Percentiles rank a stretch among this genome's conserved stretches.
Conservation (phyloP, 2,329 filamentous ascomycete genomes). For the Epichloe gansuensis region DNA sequence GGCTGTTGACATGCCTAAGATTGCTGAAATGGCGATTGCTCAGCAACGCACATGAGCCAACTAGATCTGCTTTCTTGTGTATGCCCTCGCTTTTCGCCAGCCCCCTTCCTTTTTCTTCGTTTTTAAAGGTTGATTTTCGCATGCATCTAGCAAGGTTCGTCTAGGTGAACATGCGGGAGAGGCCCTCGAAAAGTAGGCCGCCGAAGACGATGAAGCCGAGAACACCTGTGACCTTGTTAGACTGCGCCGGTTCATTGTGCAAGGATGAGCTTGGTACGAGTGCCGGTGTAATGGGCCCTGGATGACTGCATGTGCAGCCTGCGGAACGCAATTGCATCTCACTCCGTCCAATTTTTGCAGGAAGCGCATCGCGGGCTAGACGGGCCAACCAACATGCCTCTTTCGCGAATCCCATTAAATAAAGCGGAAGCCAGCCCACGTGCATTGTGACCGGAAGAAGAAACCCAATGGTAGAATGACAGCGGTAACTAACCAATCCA, state of each 20-base stretch:
- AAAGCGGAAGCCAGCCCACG: too few relatives aligned
- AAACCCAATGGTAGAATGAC: background rate
- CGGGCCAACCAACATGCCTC: too few relatives aligned
- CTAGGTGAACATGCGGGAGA: constrained; percentile 40
- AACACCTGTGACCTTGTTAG: constrained; percentile 26
- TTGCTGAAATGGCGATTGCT: too few relatives aligned
- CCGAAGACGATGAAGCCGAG: constrained; percentile 51
- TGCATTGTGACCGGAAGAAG: too few relatives aligned
- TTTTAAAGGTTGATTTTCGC: background rate
- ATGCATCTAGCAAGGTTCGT: too few relatives aligned
- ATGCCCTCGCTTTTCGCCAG: too few relatives aligned
- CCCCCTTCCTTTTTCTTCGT: background rate
- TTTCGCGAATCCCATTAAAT: too few relatives aligned
- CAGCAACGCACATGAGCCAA: too few relatives aligned
- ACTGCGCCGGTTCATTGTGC: background rate
- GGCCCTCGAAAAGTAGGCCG: constrained; percentile 44
- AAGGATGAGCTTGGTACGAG: background rate
- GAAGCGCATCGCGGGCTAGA: background rate
- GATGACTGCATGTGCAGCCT: background rate
- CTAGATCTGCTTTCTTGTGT: too few relatives aligned
- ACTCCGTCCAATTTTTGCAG: background rate
- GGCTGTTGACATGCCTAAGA: too few relatives aligned
- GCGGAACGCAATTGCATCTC: background rate
- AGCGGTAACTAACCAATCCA: constrained; percentile 43
- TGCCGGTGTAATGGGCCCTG: background rate